Conservation (phyloP, 179 eudicot genomes). For the Camellia oleifera region DNA sequence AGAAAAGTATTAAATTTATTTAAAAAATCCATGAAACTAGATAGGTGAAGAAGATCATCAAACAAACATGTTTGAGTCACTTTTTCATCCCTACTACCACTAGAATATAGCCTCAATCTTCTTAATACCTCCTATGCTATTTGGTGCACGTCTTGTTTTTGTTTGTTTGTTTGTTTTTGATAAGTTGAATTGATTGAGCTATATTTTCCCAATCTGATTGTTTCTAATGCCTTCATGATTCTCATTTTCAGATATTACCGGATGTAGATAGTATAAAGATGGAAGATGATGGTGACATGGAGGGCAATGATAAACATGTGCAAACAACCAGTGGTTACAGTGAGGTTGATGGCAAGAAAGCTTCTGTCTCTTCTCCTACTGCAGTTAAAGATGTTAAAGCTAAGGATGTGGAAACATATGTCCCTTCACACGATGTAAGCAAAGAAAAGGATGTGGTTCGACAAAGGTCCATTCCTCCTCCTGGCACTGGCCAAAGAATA, state of each 20-base stretch:
- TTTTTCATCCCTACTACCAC: too few species aligned
- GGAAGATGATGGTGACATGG: constrained; percentile 26
- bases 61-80: too few species aligned
- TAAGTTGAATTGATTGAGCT: not conserved
- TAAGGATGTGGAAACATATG: constrained; percentile 20
- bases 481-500: constrained; percentile 77
- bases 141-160: not conserved
- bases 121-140: not conserved
- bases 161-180: not conserved
- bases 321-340: constrained; percentile 18
- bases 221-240: not conserved
- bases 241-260: constrained; percentile 37
- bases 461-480: constrained; percentile 65
- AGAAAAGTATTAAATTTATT: too few species aligned
- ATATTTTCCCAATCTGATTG: not conserved
- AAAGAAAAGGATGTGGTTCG: constrained; percentile 29
- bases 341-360: constrained; percentile 26
- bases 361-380: constrained; percentile 23
- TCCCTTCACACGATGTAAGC: constrained; percentile 22
- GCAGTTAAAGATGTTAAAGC: constrained; percentile 30
- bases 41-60: too few species aligned
- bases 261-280: constrained; percentile 33
- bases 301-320: constrained; percentile 20
- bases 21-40: too few species aligned
- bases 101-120: not conserved